These are phyloP conservation scores for Sechiopsis laciniata DNA, from an alignment of 306 rosid genomes.

Conservation along the genomic window DNA sequence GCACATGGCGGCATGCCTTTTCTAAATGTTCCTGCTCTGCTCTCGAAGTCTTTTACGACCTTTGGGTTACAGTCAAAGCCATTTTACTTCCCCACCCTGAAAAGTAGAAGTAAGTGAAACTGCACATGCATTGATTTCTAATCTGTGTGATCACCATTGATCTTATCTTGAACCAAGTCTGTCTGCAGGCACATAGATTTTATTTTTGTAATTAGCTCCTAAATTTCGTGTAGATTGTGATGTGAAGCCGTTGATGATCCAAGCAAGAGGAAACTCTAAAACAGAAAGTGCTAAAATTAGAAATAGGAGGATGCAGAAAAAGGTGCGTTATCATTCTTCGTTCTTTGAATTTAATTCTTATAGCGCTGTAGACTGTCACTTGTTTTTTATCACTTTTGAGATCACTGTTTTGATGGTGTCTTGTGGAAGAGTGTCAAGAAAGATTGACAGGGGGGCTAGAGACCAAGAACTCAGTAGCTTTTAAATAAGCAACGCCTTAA, in stretches of 20 bases:
- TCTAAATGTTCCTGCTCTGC: slow-evolving; percentile 34
- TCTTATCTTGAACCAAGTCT: background rate
- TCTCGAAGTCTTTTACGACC: slow-evolving; percentile 31
- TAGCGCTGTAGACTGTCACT: no score
- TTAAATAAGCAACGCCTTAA: background rate
- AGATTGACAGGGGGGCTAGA: background rate
- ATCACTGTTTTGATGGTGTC: background rate
- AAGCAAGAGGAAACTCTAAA: slow-evolving; percentile 56
- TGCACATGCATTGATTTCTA: background rate
- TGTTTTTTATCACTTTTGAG: background rate
- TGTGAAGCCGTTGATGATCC: slow-evolving; percentile 38
- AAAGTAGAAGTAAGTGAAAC: slow-evolving; percentile 40
- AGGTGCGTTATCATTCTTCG: slow-evolving; percentile 35
- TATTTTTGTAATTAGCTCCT: slow-evolving; percentile 2
- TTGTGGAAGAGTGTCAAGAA: background rate
- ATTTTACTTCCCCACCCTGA: slow-evolving; percentile 36
- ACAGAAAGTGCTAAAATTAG: slow-evolving; percentile 58
- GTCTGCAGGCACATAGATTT: background rate
- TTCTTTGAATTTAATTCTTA: background rate
- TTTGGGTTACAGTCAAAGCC: slow-evolving; percentile 35
- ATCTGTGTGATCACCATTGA: background rate
- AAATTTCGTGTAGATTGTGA: slow-evolving; percentile 38
- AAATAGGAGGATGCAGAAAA: slow-evolving; percentile 61
- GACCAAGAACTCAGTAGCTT: background rate
- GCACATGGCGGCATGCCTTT: slow-evolving; percentile 32